Conservation (phyloP, 257 asterid species). For the Nyctanthes arbortristis region DNA sequence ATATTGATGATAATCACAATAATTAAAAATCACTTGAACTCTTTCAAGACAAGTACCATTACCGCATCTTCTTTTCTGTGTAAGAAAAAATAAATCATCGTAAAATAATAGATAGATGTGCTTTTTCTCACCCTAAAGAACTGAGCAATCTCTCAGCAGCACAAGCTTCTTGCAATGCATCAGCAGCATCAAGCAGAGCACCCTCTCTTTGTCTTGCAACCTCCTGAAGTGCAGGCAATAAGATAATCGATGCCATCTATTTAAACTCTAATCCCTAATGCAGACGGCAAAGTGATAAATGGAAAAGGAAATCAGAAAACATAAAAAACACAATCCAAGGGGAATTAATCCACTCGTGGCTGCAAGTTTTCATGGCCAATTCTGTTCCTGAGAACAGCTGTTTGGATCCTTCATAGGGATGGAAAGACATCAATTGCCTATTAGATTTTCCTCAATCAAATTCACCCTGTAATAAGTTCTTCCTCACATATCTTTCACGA, state of each 20-base stretch:
- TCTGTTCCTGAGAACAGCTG: no score
- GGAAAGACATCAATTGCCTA: no score
- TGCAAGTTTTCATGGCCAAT: neutral
- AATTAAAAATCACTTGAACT: neutral
- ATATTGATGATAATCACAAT: neutral
- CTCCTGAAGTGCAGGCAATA: conserved; percentile 45
- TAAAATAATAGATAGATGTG: neutral
- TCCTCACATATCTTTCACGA: no score
- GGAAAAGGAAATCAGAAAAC: neutral
- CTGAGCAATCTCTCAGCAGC: conserved; percentile 76
- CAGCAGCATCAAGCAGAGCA: conserved; percentile 65
- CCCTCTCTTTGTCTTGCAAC: conserved; percentile 56
- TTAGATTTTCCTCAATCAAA: no score
- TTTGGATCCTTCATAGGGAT: no score
- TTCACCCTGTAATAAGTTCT: no score
- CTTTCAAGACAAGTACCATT: neutral
- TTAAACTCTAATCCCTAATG: neutral
- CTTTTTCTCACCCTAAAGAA: conserved; percentile 58
- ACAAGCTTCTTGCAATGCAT: conserved; percentile 79
- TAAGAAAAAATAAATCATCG: neutral
- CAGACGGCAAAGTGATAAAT: neutral
- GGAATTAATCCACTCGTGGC: no score
- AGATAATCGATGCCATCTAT: neutral
- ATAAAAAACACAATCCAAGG: neutral
- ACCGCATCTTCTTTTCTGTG: neutral